Conservation (phyloP, 805 yeast genomes). For the Starmerella apicola region DNA sequence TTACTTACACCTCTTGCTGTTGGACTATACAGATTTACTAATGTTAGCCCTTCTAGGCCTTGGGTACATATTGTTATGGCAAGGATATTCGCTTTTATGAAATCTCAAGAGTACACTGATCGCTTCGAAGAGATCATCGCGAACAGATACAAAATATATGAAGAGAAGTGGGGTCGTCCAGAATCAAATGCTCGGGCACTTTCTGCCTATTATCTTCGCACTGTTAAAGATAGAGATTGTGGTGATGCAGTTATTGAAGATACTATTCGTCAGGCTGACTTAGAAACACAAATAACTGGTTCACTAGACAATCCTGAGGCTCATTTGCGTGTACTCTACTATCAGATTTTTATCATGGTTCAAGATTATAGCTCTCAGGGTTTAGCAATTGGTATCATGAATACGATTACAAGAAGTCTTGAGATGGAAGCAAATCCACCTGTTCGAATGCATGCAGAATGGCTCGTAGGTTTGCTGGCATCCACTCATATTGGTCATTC, state of each 20-base stretch:
- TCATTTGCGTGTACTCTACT: conserved; percentile 51
- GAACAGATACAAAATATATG: conserved; percentile 25
- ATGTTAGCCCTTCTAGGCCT: not conserved
- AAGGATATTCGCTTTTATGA: conserved; percentile 36
- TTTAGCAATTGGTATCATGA: conserved; percentile 24
- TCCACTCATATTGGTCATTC: conserved; percentile 20
- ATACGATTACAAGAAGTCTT: conserved; percentile 29
- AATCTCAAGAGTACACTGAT: conserved; percentile 45
- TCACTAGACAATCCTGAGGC: conserved; percentile 41
- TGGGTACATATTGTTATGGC: conserved; percentile 46
- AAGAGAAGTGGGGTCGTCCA: conserved; percentile 30
- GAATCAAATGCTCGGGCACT: conserved; percentile 26
- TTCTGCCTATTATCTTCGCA: conserved; percentile 20
- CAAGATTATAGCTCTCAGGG: conserved; percentile 26
- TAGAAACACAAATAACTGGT: conserved; percentile 9
- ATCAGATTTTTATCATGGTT: conserved; percentile 38
- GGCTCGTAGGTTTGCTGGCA: conserved; percentile 48
- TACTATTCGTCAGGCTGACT: conserved; percentile 35
- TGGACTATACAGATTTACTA: conserved; percentile 27
- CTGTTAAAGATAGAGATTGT: conserved; percentile 16
- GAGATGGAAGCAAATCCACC: conserved; percentile 65
- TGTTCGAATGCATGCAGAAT: conserved; percentile 63
- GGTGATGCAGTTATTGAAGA: conserved; percentile 15
- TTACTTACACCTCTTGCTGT: conserved; percentile 49
- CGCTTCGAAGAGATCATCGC: conserved; percentile 48